Conservation (phyloP, 2,329 filamentous ascomycete genomes). For the Allantophomopsis cytisporea region DNA sequence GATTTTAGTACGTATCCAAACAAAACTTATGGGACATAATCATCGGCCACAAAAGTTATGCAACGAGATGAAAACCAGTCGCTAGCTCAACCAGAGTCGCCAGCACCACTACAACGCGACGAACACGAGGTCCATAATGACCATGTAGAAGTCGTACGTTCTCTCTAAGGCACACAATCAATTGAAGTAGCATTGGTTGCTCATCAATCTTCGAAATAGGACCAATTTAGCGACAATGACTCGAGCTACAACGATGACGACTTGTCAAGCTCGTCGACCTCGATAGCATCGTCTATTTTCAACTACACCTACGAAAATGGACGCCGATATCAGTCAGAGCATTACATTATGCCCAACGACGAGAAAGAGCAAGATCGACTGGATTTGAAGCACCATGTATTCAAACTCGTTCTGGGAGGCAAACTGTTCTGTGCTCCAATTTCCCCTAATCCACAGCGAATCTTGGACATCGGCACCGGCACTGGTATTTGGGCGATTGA, state of each 20-base stretch:
- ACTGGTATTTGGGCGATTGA: conserved; percentile 6
- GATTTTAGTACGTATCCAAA: no score
- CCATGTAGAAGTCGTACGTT: conserved; percentile 1
- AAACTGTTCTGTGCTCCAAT: conserved; percentile 14
- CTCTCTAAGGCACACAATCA: background rate
- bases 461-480: conserved; percentile 9
- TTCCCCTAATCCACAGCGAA: conserved; percentile 3
- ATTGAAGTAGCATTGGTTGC: no score
- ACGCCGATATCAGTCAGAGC: conserved; percentile 1
- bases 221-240: conserved; percentile 1
- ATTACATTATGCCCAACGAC: background rate
- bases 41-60: background rate
- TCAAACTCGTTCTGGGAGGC: conserved; percentile 8
- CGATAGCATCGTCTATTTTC: conserved; percentile 1
- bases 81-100: background rate
- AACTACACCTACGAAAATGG: conserved; percentile 4
- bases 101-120: background rate
- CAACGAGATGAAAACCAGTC: background rate
- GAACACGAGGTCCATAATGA: background rate
- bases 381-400: conserved; percentile 10
- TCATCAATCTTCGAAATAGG: background rate
- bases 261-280: background rate
- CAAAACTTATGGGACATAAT: no score
- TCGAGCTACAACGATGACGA: conserved; percentile 1
- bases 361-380: background rate